A percentile compares a stretch with the other conserved stretches of the same genome.
Conservation (phyloP, 345 rosid species). For the Gossypium australe region DNA sequence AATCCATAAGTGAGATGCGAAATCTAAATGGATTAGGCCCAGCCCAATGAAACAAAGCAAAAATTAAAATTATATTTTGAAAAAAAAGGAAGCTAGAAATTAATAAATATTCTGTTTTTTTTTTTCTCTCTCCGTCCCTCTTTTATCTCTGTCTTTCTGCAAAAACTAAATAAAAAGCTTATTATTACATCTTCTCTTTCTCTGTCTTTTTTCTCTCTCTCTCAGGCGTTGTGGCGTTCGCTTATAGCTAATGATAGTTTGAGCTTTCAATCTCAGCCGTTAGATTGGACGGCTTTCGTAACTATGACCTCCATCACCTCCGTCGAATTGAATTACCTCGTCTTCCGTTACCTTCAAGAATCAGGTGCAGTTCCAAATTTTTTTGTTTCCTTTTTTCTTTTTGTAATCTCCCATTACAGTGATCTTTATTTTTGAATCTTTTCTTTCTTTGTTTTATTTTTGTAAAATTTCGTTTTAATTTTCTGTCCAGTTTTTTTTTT, state of each 20-base stretch:
- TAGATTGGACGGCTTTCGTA: conserved; percentile 3
- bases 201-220: neutral
- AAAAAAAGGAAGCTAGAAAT: neutral
- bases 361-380: conserved; percentile 43
- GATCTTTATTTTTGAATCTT: neutral
- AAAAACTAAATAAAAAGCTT: neutral
- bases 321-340: conserved; percentile 77
- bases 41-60: neutral
- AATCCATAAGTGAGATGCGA: no score
- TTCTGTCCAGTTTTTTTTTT: conserved; percentile 12
- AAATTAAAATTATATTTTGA: neutral
- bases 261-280: neutral
- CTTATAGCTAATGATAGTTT: neutral
- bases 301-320: conserved; percentile 71
- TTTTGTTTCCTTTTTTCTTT: neutral
- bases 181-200: neutral
- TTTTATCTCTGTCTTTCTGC: neutral
- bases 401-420: neutral
- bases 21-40: neutral
- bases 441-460: neutral
- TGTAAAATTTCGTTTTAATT: neutral
- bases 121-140: neutral
- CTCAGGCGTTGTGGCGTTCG: neutral
- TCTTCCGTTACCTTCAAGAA: conserved; percentile 92
- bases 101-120: no score